Evolutionary conservation across 192 early-diverging fungal genomes (phyloP).

Genomic region (Umbelopsis ramanniana): DNA sequence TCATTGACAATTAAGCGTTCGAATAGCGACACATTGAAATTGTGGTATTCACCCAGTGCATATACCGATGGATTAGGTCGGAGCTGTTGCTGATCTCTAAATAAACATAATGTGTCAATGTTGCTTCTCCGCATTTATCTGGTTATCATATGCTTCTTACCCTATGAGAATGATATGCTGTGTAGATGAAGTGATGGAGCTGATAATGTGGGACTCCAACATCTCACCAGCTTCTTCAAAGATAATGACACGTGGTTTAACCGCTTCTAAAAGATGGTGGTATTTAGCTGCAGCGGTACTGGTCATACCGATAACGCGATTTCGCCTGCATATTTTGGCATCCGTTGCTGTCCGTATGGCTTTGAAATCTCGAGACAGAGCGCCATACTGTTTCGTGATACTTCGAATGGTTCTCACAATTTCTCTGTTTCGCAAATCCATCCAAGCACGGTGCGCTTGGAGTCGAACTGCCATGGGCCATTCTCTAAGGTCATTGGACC

Average conservation of each 20-base stretch:
- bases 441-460: conserved; percentile 35
- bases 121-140: neutral
- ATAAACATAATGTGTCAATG: neutral
- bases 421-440: conserved; percentile 19
- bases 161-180: conserved; percentile 63
- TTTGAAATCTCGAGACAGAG: conserved; percentile 27
- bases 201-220: conserved; percentile 57
- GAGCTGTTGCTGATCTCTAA: conserved; percentile 61
- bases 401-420: conserved; percentile 13
- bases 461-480: conserved; percentile 42
- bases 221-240: conserved; percentile 63
- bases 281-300: conserved; percentile 65
- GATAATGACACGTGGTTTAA: conserved; percentile 56
- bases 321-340: conserved; percentile 34
- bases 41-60: conserved; percentile 44
- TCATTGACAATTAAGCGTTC: conserved; percentile 51
- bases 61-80: conserved; percentile 56
- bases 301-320: conserved; percentile 60
- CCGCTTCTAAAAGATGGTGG: conserved; percentile 49
- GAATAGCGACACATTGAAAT: conserved; percentile 57
- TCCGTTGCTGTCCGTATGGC: conserved; percentile 12
- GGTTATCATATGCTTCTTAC: neutral
- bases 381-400: conserved; percentile 26
- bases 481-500: conserved; percentile 27
- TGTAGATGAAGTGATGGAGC: conserved; percentile 48